Conservation (phyloP, 768 basidiomycete species). For the Russula griseocarnosa region DNA sequence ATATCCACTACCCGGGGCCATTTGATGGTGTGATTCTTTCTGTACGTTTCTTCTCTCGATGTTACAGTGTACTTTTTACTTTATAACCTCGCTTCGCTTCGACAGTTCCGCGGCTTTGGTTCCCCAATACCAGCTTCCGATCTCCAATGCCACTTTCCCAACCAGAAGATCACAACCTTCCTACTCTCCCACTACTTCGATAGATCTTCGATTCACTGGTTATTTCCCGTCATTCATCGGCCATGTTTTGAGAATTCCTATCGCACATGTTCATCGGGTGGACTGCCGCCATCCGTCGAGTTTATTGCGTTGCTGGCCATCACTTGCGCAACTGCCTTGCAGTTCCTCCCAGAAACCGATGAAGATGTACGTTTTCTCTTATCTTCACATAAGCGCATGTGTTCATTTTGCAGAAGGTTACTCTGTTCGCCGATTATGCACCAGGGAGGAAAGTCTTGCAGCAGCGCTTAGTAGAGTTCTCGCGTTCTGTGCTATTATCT, state of each 20-base stretch:
- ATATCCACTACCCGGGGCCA: not conserved
- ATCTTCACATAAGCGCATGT: not conserved
- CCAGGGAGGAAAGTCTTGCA: conserved; percentile 28
- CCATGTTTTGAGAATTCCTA: conserved; percentile 29
- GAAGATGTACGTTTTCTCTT: conserved; percentile 25
- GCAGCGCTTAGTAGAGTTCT: conserved; percentile 26
- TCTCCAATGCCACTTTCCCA: conserved; percentile 27
- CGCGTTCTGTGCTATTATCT: conserved; percentile 26
- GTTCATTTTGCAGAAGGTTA: conserved; percentile 6
- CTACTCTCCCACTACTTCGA: conserved; percentile 30
- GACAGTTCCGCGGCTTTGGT: conserved; percentile 15
- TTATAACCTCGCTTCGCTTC: not conserved
- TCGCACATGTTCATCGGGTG: conserved; percentile 25
- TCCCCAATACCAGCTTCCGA: conserved; percentile 10
- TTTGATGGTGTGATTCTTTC: conserved; percentile 7
- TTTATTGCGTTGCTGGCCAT: conserved; percentile 30
- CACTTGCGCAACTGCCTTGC: conserved; percentile 29
- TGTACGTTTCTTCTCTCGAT: conserved; percentile 1
- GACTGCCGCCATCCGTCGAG: conserved; percentile 26
- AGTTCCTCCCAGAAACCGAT: conserved; percentile 29
- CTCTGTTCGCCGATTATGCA: conserved; percentile 27
- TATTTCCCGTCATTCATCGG: conserved; percentile 29
- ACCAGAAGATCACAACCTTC: conserved; percentile 28
- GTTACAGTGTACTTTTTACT: not conserved
- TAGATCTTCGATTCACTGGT: conserved; percentile 28